Evolutionary conservation across 495 filamentous ascomycete species (phyloP).

Genomic region (Haplographium delicatum): DNA sequence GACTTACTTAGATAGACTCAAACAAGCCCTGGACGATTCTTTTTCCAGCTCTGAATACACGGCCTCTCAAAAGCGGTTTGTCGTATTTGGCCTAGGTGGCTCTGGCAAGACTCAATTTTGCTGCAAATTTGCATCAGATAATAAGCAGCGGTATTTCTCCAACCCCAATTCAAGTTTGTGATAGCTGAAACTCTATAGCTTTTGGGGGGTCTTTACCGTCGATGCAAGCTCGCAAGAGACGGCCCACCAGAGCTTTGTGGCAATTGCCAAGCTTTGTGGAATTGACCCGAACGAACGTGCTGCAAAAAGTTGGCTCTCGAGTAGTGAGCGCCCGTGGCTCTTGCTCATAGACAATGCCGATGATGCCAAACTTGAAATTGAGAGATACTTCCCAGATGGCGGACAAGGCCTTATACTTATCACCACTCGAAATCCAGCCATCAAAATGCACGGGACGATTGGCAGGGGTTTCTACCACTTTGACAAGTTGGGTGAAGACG

Average conservation of each 20-base stretch:
- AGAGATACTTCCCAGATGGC: slow-evolving; percentile 31
- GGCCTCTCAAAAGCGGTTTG: slow-evolving; percentile 20
- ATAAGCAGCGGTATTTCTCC: slow-evolving; percentile 18
- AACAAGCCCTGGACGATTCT: background rate
- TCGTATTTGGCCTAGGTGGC: slow-evolving; percentile 30
- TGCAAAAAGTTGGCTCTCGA: slow-evolving; percentile 28
- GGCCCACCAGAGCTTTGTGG: slow-evolving; percentile 13
- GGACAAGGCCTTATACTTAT: slow-evolving; percentile 32
- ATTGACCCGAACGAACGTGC: slow-evolving; percentile 12
- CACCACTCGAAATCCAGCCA: slow-evolving; percentile 34
- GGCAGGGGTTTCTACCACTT: background rate
- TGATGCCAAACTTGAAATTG: slow-evolving; percentile 27
- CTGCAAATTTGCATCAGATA: slow-evolving; percentile 29
- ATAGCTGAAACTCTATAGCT: slow-evolving; percentile 1
- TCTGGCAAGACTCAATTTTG: slow-evolving; percentile 34
- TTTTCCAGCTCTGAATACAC: background rate
- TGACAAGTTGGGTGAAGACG: background rate
- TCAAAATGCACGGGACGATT: background rate
- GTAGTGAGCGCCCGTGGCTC: slow-evolving; percentile 24
- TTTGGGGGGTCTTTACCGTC: slow-evolving; percentile 23
- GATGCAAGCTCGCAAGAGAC: slow-evolving; percentile 22
- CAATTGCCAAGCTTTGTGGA: slow-evolving; percentile 22
- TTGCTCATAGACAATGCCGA: slow-evolving; percentile 36
- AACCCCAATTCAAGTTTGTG: background rate
- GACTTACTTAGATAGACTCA: background rate